Base-by-base conservation (phyloP, 108 stramenopile genomes). In the Nitzschia sp. region DNA sequence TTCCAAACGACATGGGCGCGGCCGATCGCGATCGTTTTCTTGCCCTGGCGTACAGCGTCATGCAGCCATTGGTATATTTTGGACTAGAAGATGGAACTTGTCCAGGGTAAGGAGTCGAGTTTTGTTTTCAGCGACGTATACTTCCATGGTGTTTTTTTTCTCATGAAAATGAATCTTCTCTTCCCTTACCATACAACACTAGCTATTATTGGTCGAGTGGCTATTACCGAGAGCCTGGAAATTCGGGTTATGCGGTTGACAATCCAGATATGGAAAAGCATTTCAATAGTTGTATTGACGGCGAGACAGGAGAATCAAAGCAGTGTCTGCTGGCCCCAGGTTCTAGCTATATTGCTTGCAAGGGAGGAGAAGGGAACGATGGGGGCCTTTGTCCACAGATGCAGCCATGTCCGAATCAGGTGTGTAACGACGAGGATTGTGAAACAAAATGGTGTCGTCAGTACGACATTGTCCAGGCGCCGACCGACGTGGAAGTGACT, bases 1-100 rank as follows among this genome's bases (percentile, higher is more conserved):
- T 78, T 67, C 71, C 71, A 27, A 47, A 64, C 59, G 23, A 68
- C 23, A 46, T 72, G 59, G 30, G 8, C 24, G 77, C 77, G 4
- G 15, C 48, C 1, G 77, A 78, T 60, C 77, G 77, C 3, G 77
- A 78, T 36, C 19, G 3, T 1, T 55, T 67, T 55, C 53, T 78
- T n/a, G 42, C 25, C 24, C 32, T 68, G 3, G 77, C 59, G 19
- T 56, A 66, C 66, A 33, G 36, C 21, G 33, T 70, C 4, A 48
- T 46, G 0, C 28, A 23, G 5, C 66, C 38, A 11, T 2, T 66
- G 24, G 35, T 71, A 0, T 78, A 72, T 35, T 67, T 45, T 58
- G 77, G 71, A 5, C 46, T 78, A n/a, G 77, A 78, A 55, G 77
- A 78, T 67, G 77, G 77, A 1, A 72, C 59, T 29, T 26, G 71